These are phyloP conservation scores for Fusarium liriodendri DNA, from an alignment of 2,329 filamentous ascomycete species.

Conservation along the genomic window DNA sequence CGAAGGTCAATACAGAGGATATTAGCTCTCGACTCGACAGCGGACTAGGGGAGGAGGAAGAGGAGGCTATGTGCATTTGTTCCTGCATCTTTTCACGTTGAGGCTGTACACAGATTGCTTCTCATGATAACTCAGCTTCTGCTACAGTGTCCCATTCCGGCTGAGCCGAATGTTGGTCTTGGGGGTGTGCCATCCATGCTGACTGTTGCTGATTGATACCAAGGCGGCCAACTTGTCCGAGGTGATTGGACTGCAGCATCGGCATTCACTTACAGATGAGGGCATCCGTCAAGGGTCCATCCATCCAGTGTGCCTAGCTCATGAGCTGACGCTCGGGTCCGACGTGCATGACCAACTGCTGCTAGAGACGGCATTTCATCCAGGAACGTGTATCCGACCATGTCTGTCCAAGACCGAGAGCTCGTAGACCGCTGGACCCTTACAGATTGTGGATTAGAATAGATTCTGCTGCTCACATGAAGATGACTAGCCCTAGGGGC, in stretches of 20 bases:
- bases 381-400: background rate
- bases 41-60: background rate
- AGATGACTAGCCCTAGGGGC: background rate
- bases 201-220: background rate
- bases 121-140: slow-evolving; percentile 9
- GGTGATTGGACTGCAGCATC: background rate
- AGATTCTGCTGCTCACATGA: slow-evolving; percentile 3
- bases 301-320: background rate
- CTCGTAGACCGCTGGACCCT: background rate
- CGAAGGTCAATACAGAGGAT: slow-evolving; percentile 1
- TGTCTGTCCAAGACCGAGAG: background rate
- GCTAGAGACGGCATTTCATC: background rate
- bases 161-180: background rate
- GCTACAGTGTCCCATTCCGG: background rate
- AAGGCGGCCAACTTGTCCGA: background rate
- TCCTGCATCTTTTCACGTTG: slow-evolving; percentile 7
- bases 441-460: background rate
- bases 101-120: slow-evolving; percentile 13
- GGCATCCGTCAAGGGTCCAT: background rate
- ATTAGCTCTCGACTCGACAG: slow-evolving; percentile 2
- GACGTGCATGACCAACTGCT: background rate
- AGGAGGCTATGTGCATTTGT: slow-evolving; percentile 6
- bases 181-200: background rate
- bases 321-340: background rate
- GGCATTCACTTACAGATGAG: background rate